A percentile compares a stretch with the other conserved stretches of the same genome.
Conservation (phyloP, 805 yeast species). For the Barnettozyma californica region DNA sequence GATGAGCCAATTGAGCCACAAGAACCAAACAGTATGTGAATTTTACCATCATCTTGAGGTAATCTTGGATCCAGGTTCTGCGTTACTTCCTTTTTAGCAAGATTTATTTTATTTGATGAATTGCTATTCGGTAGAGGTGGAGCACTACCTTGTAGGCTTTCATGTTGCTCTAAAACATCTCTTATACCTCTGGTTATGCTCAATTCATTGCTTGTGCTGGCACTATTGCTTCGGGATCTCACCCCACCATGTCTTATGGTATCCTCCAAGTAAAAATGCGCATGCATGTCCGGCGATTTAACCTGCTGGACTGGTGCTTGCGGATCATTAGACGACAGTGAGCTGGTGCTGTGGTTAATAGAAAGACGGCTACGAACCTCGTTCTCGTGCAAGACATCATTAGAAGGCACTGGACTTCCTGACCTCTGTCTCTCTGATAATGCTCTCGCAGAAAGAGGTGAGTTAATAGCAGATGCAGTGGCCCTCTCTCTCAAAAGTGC, state of each 20-base stretch:
- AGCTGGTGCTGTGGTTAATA: conserved; percentile 17
- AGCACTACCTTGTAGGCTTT: neutral
- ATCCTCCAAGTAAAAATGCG: conserved; percentile 72
- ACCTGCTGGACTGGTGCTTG: neutral
- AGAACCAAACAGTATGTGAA: conserved; percentile 80
- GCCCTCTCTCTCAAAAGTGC: conserved; percentile 36
- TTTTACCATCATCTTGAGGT: conserved; percentile 80
- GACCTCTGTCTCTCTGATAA: conserved; percentile 22
- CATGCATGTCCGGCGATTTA: conserved; percentile 62
- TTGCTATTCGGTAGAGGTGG: neutral
- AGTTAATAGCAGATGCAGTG: conserved; percentile 32
- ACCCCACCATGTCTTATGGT: conserved; percentile 46
- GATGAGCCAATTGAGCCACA: conserved; percentile 86
- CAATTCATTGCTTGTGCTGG: conserved; percentile 17
- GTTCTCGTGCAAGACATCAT: neutral
- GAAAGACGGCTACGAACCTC: neutral
- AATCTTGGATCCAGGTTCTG: conserved; percentile 56
- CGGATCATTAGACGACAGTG: conserved; percentile 18
- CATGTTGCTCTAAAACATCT: conserved; percentile 8
- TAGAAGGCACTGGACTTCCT: conserved; percentile 9
- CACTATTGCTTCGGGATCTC: conserved; percentile 28
- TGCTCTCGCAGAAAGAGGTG: conserved; percentile 36
- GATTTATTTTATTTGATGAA: conserved; percentile 8
- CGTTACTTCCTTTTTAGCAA: conserved; percentile 34
- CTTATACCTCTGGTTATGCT: conserved; percentile 10